phyloP scores from a whole-genome alignment of 1,284 basidiomycete genomes.

The Puccinia triticina region DNA sequence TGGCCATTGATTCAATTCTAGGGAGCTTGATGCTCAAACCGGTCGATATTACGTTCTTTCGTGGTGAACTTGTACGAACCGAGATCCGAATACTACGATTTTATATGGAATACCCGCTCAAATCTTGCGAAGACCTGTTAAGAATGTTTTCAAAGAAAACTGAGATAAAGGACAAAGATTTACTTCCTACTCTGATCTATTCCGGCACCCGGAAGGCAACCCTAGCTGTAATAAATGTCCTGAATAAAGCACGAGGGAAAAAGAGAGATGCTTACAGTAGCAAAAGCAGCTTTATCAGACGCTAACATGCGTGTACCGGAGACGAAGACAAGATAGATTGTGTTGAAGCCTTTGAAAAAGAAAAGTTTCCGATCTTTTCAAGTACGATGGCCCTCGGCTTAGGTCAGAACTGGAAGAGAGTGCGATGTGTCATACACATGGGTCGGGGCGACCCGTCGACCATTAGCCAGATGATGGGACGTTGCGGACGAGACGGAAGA shows the following conservation, averaged over 20 bases:
- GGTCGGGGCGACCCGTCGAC: slow-evolving; percentile 23
- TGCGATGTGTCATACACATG: slow-evolving; percentile 7
- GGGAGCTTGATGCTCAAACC: background rate
- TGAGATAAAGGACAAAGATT: background rate
- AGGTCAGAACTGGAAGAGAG: slow-evolving; percentile 23
- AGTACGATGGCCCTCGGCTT: too few species aligned
- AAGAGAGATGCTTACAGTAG: background rate
- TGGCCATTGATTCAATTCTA: background rate
- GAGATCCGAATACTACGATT: background rate
- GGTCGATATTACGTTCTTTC: background rate
- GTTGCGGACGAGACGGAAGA: background rate
- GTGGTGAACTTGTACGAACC: slow-evolving; percentile 7
- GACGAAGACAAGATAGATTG: slow-evolving; percentile 1
- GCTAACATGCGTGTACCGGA: slow-evolving; percentile 15
- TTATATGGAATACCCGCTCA: background rate
- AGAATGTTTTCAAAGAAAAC: background rate
- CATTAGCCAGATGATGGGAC: slow-evolving; percentile 9
- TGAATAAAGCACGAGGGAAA: background rate
- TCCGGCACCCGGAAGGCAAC: slow-evolving; percentile 4
- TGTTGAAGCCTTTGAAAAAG: background rate
- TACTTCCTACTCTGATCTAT: background rate
- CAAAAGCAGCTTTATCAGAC: background rate
- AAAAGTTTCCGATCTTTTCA: slow-evolving; percentile 2
- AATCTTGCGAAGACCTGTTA: background rate
- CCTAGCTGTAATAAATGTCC: background rate